Base-by-base conservation (phyloP, 1,284 basidiomycete genomes). In the Ceratobasidium sp. region DNA sequence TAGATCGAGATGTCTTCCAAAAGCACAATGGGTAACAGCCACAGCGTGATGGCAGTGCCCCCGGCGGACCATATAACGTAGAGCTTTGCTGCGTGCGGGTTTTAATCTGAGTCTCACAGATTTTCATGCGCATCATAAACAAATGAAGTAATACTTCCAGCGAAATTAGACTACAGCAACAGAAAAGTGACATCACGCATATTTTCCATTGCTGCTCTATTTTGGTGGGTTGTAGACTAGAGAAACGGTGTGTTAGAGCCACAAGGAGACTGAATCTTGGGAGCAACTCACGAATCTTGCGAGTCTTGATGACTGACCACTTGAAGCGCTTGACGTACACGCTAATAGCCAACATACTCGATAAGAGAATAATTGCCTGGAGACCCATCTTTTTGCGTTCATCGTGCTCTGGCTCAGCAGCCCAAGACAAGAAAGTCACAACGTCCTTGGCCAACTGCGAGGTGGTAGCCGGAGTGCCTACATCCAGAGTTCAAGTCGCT, bases 361-460 rank as follows among this genome's bases (percentile, higher is more conserved):
- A 91, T 79, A 97, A 89, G 75, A 97, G 82, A 76, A 97, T 94
- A 75, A 95, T 86, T 21, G 93, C 93, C 82, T 95, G 91, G 78
- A 98, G 82, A 74, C 96, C 95, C 77, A 89, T 89, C 84, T 94
- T 93, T 85, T 99, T 99, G 77, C 97, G 86, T 78, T 95, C 89
- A 78, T 99, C 97, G 78, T 96, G 93, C 80, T 99, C 97, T 29
- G 97, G 97, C 80, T 99, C 97, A 70, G 96, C 86, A 49, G 92
- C 91, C 93, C 93, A 97, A 80, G 86, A 87, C 70, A 99, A 81
- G 89, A 99, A 99, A 2, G 91, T 93, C 46, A 87, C 87, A 58
- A 99, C 95, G 76, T 99, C 97, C 86, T 99, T 99, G 74, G 97
- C 95, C 95, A 99, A 96, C 80, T 99, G 97, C n/a, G 93, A 92